Evolutionary conservation across 306 rosid species (phyloP), one percentile per base, ranked within the genome.

Genomic region (Nissolia schottii): DNA sequence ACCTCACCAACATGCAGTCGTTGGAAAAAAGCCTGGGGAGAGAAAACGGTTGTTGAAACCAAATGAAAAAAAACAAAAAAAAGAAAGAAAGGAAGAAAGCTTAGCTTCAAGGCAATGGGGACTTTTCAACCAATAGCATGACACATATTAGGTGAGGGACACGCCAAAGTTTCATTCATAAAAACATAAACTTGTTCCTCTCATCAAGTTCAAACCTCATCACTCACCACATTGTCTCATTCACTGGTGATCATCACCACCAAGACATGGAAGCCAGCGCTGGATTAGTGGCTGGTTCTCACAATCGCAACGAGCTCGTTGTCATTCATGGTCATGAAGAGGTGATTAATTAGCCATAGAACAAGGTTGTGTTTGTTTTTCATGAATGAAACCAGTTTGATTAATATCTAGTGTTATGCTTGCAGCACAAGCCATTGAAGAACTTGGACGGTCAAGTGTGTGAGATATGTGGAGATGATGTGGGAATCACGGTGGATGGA

Each of bases 381-480:
- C n/a, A n/a, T n/a, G n/a, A n/a, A 43, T 43, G 3, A 18, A 23
- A 48, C 2, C 2, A 16, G 15, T 35, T 35, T 57, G 27, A 61
- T 24, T 59, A 22, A 57, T 62, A 54, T 58, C n/a, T n/a, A n/a
- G 4, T 71, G 4, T 64, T 71, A 18, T 53, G 29, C 67, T 4
- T 85, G 87, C 91, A 93, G 98, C 97, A 71, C n/a, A 93, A 93
- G 79, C 80, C 91, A 6, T 83, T 93, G 92, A 89, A 88, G 91
- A 93, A 91, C 82, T 83, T 91, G 91, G 98, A 93, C 53, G 97
- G 98, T 13, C 96, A 93, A 46, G 89, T 89, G 57, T 93, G 98
- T 79, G 98, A 93, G 94, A 93, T 93, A 53, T 93, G 98, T 20
- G 97, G 98, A 0, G 98, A 93, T 69, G 96, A 81, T 3, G 97